Conservation (phyloP, 345 rosid species). For the Corchorus capsularis region DNA sequence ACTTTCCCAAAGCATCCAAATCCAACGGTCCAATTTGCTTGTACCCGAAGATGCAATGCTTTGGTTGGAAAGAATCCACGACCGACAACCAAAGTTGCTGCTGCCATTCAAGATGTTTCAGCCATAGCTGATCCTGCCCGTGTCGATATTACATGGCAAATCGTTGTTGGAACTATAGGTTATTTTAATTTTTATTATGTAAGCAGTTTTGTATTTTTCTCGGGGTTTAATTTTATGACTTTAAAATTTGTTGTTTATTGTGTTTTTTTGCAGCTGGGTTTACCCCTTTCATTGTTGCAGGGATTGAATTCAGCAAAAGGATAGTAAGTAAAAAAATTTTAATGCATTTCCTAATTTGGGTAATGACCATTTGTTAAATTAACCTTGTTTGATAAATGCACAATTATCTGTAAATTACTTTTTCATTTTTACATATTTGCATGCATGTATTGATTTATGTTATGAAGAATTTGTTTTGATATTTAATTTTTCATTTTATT, state of each 20-base stretch:
- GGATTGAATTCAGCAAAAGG: conserved; percentile 90
- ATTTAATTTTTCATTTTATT: not conserved
- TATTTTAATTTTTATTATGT: not conserved
- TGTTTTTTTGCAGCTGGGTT: conserved; percentile 62
- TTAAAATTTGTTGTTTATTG: not conserved
- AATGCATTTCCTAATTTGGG: not conserved
- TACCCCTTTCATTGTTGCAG: conserved; percentile 79
- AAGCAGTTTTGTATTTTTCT: not conserved
- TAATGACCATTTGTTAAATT: not conserved
- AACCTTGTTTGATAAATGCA: not conserved
- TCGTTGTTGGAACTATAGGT: conserved; percentile 74
- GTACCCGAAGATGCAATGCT: conserved; percentile 14
- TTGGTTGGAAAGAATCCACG: conserved; percentile 18
- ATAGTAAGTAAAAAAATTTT: conserved; percentile 43
- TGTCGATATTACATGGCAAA: conserved; percentile 73
- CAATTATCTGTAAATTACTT: not conserved
- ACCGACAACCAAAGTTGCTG: conserved; percentile 31
- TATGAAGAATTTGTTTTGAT: not conserved
- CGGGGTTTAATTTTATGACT: not conserved
- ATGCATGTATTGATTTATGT: not conserved
- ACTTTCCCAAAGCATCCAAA: conserved; percentile 18
- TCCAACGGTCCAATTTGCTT: conserved; percentile 27
- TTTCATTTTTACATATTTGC: not conserved
- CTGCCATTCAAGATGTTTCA: conserved; percentile 36
- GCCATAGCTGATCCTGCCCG: conserved; percentile 41